These are phyloP conservation scores for Wallacemonas sp. DNA, from an alignment of 208 protist genomes.

Conservation along the genomic window DNA sequence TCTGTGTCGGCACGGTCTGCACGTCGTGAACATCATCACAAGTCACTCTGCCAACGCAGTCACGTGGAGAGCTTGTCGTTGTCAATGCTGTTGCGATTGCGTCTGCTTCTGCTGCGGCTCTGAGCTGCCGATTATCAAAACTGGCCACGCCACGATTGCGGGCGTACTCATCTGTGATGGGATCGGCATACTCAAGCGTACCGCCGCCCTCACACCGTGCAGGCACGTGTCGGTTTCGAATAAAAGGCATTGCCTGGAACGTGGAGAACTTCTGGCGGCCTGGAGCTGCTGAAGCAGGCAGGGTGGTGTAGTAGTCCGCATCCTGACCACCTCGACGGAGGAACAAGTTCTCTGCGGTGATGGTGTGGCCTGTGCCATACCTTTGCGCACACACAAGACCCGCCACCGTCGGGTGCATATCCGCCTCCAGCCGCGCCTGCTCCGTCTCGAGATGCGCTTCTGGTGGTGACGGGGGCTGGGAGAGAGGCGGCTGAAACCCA, in stretches of 20 bases:
- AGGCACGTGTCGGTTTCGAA: slow-evolving; percentile 1
- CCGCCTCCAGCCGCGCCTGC: slow-evolving; percentile 4
- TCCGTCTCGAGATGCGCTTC: not conserved
- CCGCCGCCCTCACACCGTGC: not conserved
- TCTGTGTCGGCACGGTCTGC: too few relatives aligned
- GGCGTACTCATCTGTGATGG: slow-evolving; percentile 12
- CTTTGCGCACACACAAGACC: not conserved
- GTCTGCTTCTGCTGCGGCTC: not conserved
- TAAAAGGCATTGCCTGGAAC: not conserved
- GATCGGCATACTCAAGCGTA: slow-evolving; percentile 22
- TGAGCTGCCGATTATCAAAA: slow-evolving; percentile 13
- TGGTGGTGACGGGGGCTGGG: not conserved
- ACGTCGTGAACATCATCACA: too few relatives aligned
- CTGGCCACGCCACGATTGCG: slow-evolving; percentile 12
- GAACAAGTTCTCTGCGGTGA: slow-evolving; percentile 14
- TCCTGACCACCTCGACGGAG: slow-evolving; percentile 4
- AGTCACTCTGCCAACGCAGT: too few relatives aligned
- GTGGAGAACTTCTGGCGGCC: not conserved
- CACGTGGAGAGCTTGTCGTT: too few relatives aligned
- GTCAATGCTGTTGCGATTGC: too few relatives aligned
- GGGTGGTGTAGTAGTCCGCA: slow-evolving; percentile 5
- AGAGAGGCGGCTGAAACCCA: slow-evolving; percentile 2
- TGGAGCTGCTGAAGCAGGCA: not conserved
- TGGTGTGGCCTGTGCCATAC: slow-evolving; percentile 6
- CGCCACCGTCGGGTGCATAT: slow-evolving; percentile 8